Evolutionary conservation across 805 yeast species (phyloP).

Genomic region (Ogataea allantospora): DNA sequence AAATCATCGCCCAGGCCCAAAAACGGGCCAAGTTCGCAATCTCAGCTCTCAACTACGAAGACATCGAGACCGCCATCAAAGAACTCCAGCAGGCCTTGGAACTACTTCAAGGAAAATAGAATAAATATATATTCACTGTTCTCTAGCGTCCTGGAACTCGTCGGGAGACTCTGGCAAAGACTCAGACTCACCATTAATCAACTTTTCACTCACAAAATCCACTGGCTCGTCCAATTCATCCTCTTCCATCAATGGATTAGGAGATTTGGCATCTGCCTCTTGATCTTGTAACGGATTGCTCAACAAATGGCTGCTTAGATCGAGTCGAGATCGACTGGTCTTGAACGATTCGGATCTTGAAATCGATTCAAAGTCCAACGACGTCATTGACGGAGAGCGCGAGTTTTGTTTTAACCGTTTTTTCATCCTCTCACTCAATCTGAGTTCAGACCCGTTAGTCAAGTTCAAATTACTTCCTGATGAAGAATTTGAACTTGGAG

Average conservation of each 20-base stretch:
- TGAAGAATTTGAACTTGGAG: slow-evolving; percentile 18
- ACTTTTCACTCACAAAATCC: slow-evolving; percentile 2
- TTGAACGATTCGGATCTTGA: slow-evolving; percentile 25
- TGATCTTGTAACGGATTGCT: slow-evolving; percentile 15
- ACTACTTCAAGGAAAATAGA: slow-evolving; percentile 33
- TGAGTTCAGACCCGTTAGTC: slow-evolving; percentile 17
- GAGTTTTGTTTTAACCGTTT: slow-evolving; percentile 26
- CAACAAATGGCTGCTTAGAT: slow-evolving; percentile 18
- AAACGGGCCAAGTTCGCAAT: slow-evolving; percentile 73
- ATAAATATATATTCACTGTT: slow-evolving; percentile 9
- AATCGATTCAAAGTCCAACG: slow-evolving; percentile 22
- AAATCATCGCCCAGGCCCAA: slow-evolving; percentile 57
- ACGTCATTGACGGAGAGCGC: slow-evolving; percentile 22
- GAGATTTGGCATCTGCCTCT: slow-evolving; percentile 3
- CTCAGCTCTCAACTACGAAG: slow-evolving; percentile 78
- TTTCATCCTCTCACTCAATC: slow-evolving; percentile 32
- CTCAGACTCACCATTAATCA: slow-evolving; percentile 1
- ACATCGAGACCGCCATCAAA: slow-evolving; percentile 61
- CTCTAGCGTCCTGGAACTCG: slow-evolving; percentile 26
- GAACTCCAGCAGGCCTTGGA: slow-evolving; percentile 57
- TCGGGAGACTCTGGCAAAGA: slow-evolving; percentile 11
- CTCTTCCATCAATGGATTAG: slow-evolving; percentile 10
- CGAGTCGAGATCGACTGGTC: slow-evolving; percentile 20
- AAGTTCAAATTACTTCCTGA: slow-evolving; percentile 9
- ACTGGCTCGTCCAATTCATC: slow-evolving; percentile 10